Evolutionary conservation across 371 early-diverging fungal species (phyloP), one percentile per base, ranked within the genome.

Genomic region (Catenaria anguillulae): DNA sequence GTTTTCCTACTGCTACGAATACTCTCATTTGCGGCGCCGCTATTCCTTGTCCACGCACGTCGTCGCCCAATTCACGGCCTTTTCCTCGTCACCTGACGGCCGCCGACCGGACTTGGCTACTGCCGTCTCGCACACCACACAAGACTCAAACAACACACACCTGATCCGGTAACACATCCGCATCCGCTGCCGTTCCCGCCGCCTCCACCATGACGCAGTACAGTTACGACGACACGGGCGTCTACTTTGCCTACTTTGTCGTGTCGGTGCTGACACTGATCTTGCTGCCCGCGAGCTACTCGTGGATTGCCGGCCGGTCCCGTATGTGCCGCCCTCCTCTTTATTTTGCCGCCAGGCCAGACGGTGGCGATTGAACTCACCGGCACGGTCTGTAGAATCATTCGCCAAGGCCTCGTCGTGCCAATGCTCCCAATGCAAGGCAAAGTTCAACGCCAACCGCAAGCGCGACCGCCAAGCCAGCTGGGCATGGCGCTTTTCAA

Each of bases 211-310:
- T 56, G 45, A 62, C 43, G 65, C 69, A 89, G 74, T 92, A 93
- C 76, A 78, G 79, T 55, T 97, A 93, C 71, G 97, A 97, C 76
- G 92, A 92, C 74, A 80, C 84, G 66, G 97, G 97, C 40, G 89
- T 87, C 65, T 87, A 86, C 64, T 97, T 95, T 77, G 85, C 84
- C 75, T 93, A 88, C 77, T 97, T 93, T 73, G 76, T 93, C 33
- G 70, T 92, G 62, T 82, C 93, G 4, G 74, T 91, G 48, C 77
- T 93, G 63, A 77, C 81, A 37, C 72, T 97, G 58, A 72, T 84
- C 36, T 77, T 95, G 60, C 73, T 93, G 33, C 97, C 97, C 4
- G 67, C 77, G 48, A 92, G 94, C 19, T 73, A 72, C 68, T 75
- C 4, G 33, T 61, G 33, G 36, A 17, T 42, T 15, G 17, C 23